A percentile compares a stretch with the other conserved stretches of the same genome.
phyloP scores from a whole-genome alignment of 768 basidiomycete genomes.

The Tricholoma flavovirens region DNA sequence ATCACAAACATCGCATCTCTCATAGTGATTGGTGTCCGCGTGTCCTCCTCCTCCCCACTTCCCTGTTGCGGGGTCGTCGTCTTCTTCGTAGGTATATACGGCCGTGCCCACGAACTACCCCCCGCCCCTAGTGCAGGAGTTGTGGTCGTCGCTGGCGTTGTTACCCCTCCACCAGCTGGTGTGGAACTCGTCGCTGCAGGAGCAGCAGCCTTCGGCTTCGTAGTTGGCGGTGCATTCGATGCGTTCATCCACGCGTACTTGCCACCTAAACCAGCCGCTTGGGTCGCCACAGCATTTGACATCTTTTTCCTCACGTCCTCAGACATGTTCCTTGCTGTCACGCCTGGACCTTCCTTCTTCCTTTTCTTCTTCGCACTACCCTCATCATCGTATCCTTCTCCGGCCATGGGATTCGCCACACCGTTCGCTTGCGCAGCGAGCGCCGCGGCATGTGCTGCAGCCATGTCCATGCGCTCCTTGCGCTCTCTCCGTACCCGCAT shows the following conservation, averaged over 20 bases:
- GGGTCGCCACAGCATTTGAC: constrained; percentile 84
- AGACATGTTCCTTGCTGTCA: constrained; percentile 84
- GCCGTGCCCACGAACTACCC: constrained; percentile 49
- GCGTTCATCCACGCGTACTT: constrained; percentile 90
- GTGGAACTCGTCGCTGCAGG: constrained; percentile 19
- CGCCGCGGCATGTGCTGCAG: constrained; percentile 63
- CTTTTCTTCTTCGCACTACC: constrained; percentile 69
- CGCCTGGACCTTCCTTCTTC: constrained; percentile 79
- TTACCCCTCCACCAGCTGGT: constrained; percentile 11
- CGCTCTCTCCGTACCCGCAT: constrained; percentile 66
- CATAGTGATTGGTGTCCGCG: constrained; percentile 56
- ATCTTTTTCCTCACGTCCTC: constrained; percentile 90
- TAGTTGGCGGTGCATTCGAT: constrained; percentile 40
- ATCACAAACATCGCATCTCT: constrained; percentile 84
- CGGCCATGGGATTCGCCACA: constrained; percentile 17
- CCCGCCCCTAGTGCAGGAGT: constrained; percentile 19
- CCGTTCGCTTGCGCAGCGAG: constrained; percentile 53
- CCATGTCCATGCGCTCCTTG: constrained; percentile 69
- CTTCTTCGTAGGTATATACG: constrained; percentile 57
- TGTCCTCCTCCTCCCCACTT: constrained; percentile 48
- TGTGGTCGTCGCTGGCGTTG: constrained; percentile 22
- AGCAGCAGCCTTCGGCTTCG: constrained; percentile 29
- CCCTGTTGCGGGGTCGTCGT: constrained; percentile 22
- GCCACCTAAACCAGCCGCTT: constrained; percentile 78
- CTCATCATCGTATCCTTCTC: constrained; percentile 38